Evolutionary conservation across 768 basidiomycete genomes (phyloP).

Genomic region (Cytidiella melzeri): DNA sequence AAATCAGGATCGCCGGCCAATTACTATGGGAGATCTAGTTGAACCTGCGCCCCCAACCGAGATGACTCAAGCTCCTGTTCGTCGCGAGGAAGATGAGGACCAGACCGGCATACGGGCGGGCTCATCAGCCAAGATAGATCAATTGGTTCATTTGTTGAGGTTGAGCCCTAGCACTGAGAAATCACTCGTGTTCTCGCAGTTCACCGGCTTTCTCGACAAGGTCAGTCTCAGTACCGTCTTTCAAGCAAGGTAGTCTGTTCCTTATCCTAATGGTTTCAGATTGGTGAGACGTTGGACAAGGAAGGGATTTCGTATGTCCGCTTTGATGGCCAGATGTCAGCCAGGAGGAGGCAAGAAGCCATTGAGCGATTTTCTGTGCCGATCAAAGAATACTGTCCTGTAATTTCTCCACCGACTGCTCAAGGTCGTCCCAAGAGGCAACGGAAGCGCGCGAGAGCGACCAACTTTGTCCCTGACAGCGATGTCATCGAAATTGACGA

Average conservation of each 20-base stretch:
- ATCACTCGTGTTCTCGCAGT: conserved; percentile 85
- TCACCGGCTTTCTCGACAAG: conserved; percentile 80
- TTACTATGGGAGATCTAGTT: conserved; percentile 50
- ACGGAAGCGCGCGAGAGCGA: neutral
- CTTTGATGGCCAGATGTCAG: conserved; percentile 86
- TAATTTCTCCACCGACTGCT: neutral
- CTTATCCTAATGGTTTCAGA: conserved; percentile 33
- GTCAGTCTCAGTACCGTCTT: conserved; percentile 31
- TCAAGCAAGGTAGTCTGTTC: neutral
- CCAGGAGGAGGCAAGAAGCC: conserved; percentile 69
- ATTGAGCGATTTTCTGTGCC: conserved; percentile 72
- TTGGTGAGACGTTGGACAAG: conserved; percentile 61
- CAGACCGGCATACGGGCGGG: conserved; percentile 35
- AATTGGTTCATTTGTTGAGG: conserved; percentile 65
- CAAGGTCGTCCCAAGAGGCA: neutral
- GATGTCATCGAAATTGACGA: conserved; percentile 5
- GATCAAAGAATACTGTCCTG: conserved; percentile 30
- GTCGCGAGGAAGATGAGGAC: conserved; percentile 30
- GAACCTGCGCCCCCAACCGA: conserved; percentile 62
- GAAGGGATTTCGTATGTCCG: conserved; percentile 74
- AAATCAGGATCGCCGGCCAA: conserved; percentile 60
- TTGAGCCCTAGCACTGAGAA: conserved; percentile 68
- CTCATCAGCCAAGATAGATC: conserved; percentile 83
- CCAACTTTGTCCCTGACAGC: neutral
- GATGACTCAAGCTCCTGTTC: conserved; percentile 53